Percentiles rank a stretch among this genome's conserved stretches.
Evolutionary conservation across 768 basidiomycete species (phyloP).

Genomic region (Daedaleopsis nitida): DNA sequence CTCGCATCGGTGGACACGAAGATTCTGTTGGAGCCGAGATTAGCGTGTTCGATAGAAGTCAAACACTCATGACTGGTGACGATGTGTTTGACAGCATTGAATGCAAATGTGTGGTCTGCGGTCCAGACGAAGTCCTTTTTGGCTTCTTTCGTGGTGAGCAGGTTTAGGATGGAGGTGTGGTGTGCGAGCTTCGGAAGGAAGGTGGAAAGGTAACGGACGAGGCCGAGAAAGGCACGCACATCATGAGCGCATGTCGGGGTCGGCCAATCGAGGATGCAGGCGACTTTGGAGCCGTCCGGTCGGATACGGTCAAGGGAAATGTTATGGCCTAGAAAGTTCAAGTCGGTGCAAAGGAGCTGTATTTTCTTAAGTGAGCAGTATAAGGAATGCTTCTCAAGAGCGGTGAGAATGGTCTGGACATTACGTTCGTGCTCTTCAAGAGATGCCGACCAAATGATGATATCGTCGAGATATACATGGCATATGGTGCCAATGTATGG

Average conservation of each 20-base stretch:
- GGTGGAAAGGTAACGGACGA: slow-evolving; percentile 22
- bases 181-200: slow-evolving; percentile 23
- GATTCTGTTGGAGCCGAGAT: slow-evolving; percentile 32
- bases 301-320: slow-evolving; percentile 34
- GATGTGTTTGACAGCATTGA: slow-evolving; percentile 37
- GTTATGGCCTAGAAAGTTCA: slow-evolving; percentile 36
- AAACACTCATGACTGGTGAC: slow-evolving; percentile 29
- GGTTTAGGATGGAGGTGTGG: slow-evolving; percentile 21
- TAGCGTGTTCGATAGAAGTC: slow-evolving; percentile 34
- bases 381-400: slow-evolving; percentile 29
- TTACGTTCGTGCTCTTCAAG: no score
- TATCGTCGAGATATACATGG: slow-evolving; percentile 48
- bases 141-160: slow-evolving; percentile 28
- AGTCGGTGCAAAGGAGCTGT: slow-evolving; percentile 26
- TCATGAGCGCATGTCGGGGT: slow-evolving; percentile 24
- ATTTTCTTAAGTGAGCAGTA: slow-evolving; percentile 33
- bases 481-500: slow-evolving; percentile 41
- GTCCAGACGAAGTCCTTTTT: slow-evolving; percentile 27
- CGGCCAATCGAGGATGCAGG: slow-evolving; percentile 35
- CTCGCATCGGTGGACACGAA: slow-evolving; percentile 39
- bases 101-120: slow-evolving; percentile 33
- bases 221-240: slow-evolving; percentile 21
- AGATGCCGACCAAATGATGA: slow-evolving; percentile 49
- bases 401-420: slow-evolving; percentile 21
- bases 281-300: slow-evolving; percentile 31